phyloP scores from a whole-genome alignment of 768 basidiomycete genomes.

The Hypsizygus marmoreus region DNA sequence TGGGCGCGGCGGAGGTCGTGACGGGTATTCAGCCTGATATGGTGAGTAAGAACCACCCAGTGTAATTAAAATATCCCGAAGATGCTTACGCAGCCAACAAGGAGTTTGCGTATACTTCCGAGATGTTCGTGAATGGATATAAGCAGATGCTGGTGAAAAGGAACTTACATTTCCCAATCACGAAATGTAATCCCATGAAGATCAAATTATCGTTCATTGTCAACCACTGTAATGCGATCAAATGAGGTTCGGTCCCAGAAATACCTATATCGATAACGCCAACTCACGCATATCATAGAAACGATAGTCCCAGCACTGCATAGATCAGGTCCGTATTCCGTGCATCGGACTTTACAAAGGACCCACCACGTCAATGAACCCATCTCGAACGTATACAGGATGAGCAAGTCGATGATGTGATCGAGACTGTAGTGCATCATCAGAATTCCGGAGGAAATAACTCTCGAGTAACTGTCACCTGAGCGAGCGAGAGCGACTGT shows the following conservation, averaged over 20 bases:
- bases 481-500: constrained; percentile 29
- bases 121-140: neutral
- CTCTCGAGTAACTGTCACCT: constrained; percentile 21
- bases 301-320: constrained; percentile 45
- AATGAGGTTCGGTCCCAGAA: neutral
- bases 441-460: neutral
- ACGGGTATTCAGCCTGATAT: constrained; percentile 21
- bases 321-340: neutral
- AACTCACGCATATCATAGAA: constrained; percentile 50
- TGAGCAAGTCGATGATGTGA: constrained; percentile 37
- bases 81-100: constrained; percentile 39
- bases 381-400: constrained; percentile 44
- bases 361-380: constrained; percentile 40
- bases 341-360: neutral
- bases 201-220: constrained; percentile 39
- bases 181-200: constrained; percentile 42
- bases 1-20: constrained; percentile 19
- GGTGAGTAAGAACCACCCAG: neutral
- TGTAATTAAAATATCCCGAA: neutral
- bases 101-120: constrained; percentile 48
- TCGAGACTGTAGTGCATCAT: constrained; percentile 28
- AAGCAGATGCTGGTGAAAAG: neutral
- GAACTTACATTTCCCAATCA: constrained; percentile 37
- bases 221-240: constrained; percentile 39
- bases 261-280: too few species aligned